Conservation (phyloP, 2,329 filamentous ascomycete species). For the Rhinocladiella similis region DNA sequence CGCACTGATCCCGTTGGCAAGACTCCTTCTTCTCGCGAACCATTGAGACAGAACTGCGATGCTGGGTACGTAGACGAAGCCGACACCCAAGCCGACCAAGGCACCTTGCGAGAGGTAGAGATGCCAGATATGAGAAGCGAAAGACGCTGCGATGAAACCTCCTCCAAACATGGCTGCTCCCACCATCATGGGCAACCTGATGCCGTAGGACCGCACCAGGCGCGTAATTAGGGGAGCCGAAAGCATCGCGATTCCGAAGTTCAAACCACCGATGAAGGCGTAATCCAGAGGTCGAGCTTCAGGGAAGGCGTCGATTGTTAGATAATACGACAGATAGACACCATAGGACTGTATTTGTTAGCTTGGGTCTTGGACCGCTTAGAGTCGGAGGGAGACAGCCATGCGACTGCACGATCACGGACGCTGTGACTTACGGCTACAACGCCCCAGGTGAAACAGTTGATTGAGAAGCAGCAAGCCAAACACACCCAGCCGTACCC, state of each 20-base stretch:
- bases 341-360: conserved; percentile 38
- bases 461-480: conserved; percentile 30
- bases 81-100: conserved; percentile 30
- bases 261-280: conserved; percentile 34
- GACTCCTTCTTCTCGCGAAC: conserved; percentile 32
- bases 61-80: conserved; percentile 28
- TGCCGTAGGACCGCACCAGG: conserved; percentile 23
- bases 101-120: conserved; percentile 31
- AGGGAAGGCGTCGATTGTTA: conserved; percentile 33
- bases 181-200: conserved; percentile 21
- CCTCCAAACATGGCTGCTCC: conserved; percentile 19
- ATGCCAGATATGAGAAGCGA: conserved; percentile 22
- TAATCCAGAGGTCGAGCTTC: conserved; percentile 30
- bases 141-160: conserved; percentile 32
- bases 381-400: too few species aligned
- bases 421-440: conserved; percentile 24
- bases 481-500: conserved; percentile 36
- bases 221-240: conserved; percentile 30
- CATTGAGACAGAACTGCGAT: conserved; percentile 31
- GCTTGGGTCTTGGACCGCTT: background rate
- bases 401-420: background rate
- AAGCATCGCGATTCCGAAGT: conserved; percentile 29
- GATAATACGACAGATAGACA: conserved; percentile 45
- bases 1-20: conserved; percentile 31
- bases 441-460: conserved; percentile 35